Conservation (phyloP, 768 basidiomycete species). For the Leccinum longicurvipes region DNA sequence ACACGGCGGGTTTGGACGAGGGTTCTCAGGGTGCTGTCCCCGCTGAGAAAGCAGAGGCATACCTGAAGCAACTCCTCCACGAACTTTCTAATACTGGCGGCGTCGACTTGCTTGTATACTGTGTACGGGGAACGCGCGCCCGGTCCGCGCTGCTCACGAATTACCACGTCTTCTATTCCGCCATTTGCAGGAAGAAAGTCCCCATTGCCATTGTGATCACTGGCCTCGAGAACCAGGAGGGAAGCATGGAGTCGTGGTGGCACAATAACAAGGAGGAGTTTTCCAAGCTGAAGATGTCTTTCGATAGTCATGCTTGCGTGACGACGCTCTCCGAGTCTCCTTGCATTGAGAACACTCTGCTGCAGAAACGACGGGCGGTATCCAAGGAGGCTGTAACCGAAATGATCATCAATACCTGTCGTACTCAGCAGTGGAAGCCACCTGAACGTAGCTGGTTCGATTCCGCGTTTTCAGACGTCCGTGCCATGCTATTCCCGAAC, state of each 20-base stretch:
- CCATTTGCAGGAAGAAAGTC: slow-evolving; percentile 38
- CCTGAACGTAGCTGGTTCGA: slow-evolving; percentile 26
- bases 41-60: slow-evolving; percentile 29
- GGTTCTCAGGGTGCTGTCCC: slow-evolving; percentile 25
- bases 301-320: slow-evolving; percentile 32
- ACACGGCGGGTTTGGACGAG: slow-evolving; percentile 35
- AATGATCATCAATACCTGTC: slow-evolving; percentile 21
- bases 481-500: slow-evolving; percentile 22
- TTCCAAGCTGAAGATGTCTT: slow-evolving; percentile 23
- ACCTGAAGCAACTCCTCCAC: slow-evolving; percentile 35
- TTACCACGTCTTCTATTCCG: slow-evolving; percentile 38
- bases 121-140: slow-evolving; percentile 39
- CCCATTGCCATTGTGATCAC: slow-evolving; percentile 41
- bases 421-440: slow-evolving; percentile 27
- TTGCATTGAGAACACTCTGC: slow-evolving; percentile 4
- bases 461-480: slow-evolving; percentile 25
- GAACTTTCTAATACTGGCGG: slow-evolving; percentile 34
- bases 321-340: slow-evolving; percentile 24
- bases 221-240: slow-evolving; percentile 38
- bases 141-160: slow-evolving; percentile 34
- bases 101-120: slow-evolving; percentile 40
- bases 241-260: slow-evolving; percentile 35
- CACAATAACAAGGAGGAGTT: slow-evolving; percentile 22
- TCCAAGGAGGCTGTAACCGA: slow-evolving; percentile 22
- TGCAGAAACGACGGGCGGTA: slow-evolving; percentile 19